These are phyloP conservation scores for Albugo laibachii DNA, from an alignment of 352 stramenopile genomes.

Conservation along the genomic window DNA sequence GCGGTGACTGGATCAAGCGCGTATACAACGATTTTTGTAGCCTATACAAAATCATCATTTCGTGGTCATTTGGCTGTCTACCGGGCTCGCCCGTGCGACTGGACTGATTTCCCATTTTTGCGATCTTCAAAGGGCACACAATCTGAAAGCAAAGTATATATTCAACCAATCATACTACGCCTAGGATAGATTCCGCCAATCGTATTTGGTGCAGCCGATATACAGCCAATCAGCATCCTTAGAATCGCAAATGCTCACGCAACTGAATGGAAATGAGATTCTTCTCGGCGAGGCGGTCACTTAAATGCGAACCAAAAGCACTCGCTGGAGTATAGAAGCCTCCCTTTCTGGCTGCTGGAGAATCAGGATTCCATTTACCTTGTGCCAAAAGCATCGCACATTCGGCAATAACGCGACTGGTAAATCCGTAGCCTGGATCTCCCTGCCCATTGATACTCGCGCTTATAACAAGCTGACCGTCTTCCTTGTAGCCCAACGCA, in stretches of 20 bases:
- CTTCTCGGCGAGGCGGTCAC: slow-evolving; percentile 13
- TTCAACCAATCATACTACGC: neutral
- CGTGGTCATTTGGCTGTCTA: slow-evolving; percentile 25
- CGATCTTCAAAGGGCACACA: too few relatives aligned
- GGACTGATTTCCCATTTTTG: slow-evolving; percentile 23
- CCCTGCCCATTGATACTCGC: slow-evolving; percentile 17
- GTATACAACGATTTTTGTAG: slow-evolving; percentile 38
- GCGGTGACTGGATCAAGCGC: slow-evolving; percentile 33
- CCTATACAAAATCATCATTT: slow-evolving; percentile 38
- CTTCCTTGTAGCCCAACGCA: slow-evolving; percentile 20
- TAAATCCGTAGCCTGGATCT: slow-evolving; percentile 38
- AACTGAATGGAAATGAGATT: neutral
- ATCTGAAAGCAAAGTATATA: neutral
- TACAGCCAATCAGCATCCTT: too few relatives aligned
- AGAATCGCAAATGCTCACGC: neutral
- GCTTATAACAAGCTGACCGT: slow-evolving; percentile 20
- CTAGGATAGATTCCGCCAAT: neutral
- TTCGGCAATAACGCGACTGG: slow-evolving; percentile 30
- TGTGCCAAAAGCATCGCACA: slow-evolving; percentile 23
- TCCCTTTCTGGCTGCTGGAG: slow-evolving; percentile 7
- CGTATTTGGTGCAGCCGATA: too few relatives aligned
- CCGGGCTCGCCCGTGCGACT: slow-evolving; percentile 17
- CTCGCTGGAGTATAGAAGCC: slow-evolving; percentile 42
- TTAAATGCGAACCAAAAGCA: slow-evolving; percentile 30
- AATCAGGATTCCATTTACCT: slow-evolving; percentile 21